Evolutionary conservation across 176 grass and related monocot genomes (phyloP), one percentile per base, ranked within the genome.

Genomic region (Saccharum officinarum): DNA sequence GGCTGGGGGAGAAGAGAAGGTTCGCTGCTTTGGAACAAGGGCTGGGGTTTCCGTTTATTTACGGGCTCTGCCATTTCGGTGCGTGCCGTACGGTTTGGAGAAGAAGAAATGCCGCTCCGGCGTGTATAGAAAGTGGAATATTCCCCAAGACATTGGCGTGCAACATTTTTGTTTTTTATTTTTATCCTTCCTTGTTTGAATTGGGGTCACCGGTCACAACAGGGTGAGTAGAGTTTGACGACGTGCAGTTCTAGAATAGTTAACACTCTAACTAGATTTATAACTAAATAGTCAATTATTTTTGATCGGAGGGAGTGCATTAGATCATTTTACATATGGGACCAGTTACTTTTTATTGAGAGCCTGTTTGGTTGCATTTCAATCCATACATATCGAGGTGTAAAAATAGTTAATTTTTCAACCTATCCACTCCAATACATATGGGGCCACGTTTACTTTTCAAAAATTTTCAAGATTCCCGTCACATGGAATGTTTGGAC

Each of bases 81-180:
- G 3, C 44, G 37, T 65, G 50, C 22, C 20, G 75, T 54, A 30
- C 9, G 64, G 73, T 71, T 88, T 78, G 80, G 65, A 22, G 50
- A 26, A 57, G 62, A 87, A 87, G 76, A 87, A 87, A 91, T 78
- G 78, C 10, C 71, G 64, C 10, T 7, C 10, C 52, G 57, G 39
- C 37, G 44, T 68, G 11, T n/a, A 33, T 17, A n/a, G 28, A 10
- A 55, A 40, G 16, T 6, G 78, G 70, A 71, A 74, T 80, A 72
- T 41, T 74, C 31, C 41, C 8, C 49, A 25, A 26, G 52, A 38
- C 16, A 63, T 47, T 23, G 28, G 25, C 2, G 5, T 49, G 28
- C 49, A 17, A 13, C 3, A 11, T 36, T 38, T 77, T 57, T 60
- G 2, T 17, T 55, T 59, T 59, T 59, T 9, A 9, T 9, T 59